Percentiles rank a stretch among this genome's conserved stretches.
Conservation (phyloP, 2,329 filamentous ascomycete genomes). For the Penicillium brasilianum region DNA sequence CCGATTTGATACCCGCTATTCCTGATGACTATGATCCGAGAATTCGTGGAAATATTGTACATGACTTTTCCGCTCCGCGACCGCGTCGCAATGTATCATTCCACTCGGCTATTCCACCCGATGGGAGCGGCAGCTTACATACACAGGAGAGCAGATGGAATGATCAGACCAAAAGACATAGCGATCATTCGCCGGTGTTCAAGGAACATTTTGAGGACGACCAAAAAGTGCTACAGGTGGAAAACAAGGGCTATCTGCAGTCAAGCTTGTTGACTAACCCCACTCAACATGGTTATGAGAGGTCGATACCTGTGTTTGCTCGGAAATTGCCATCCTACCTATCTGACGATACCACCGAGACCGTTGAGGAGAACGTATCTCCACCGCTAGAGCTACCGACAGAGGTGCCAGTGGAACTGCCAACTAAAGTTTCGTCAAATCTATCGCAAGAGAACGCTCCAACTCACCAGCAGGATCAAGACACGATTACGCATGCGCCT, state of each 20-base stretch:
- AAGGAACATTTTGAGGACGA: constrained; percentile 65
- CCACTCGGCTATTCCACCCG: constrained; percentile 25
- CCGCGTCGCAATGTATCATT: constrained; percentile 48
- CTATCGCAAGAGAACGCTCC: constrained; percentile 13
- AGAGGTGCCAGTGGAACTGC: constrained; percentile 16
- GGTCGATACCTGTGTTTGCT: constrained; percentile 51
- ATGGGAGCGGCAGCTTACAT: constrained; percentile 17
- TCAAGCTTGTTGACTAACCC: constrained; percentile 44
- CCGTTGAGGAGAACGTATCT: constrained; percentile 18
- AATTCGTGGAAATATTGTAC: constrained; percentile 66
- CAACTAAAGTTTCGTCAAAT: constrained; percentile 14
- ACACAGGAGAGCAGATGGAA: constrained; percentile 24
- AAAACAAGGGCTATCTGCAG: constrained; percentile 51
- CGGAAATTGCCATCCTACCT: constrained; percentile 47
- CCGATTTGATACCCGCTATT: constrained; percentile 56
- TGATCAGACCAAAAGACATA: constrained; percentile 40
- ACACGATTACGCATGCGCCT: constrained; percentile 39
- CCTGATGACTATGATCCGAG: constrained; percentile 67
- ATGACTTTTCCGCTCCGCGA: constrained; percentile 68
- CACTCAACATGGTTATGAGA: constrained; percentile 35
- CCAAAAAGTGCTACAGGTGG: constrained; percentile 45
- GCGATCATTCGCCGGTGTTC: constrained; percentile 63
- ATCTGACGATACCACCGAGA: constrained; percentile 31
- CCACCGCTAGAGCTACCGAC: constrained; percentile 12
- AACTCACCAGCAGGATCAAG: constrained; percentile 31